Evolutionary conservation across 2,329 filamentous ascomycete species (phyloP).

Genomic region (Fusarium scirpi): DNA sequence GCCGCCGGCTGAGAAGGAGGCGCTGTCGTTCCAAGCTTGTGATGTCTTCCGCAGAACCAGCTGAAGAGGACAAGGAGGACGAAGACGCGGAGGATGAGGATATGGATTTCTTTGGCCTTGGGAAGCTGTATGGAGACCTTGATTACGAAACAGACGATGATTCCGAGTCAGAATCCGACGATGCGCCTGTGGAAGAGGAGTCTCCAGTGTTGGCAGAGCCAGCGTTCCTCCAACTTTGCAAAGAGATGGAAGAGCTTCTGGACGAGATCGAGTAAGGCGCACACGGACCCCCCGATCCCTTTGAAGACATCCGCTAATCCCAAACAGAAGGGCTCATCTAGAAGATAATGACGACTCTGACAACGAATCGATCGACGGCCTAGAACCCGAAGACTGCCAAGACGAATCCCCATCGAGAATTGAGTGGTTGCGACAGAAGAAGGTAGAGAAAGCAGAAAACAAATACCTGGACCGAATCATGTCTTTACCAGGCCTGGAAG

Average conservation of each 20-base stretch:
- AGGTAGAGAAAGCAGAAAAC: slow-evolving; percentile 62
- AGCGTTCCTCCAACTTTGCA: slow-evolving; percentile 46
- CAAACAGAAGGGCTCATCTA: slow-evolving; percentile 29
- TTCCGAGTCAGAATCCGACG: slow-evolving; percentile 38
- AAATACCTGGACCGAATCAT: slow-evolving; percentile 70
- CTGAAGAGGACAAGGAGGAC: slow-evolving; percentile 21
- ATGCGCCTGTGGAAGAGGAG: slow-evolving; percentile 34
- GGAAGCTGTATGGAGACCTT: slow-evolving; percentile 43
- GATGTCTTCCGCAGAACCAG: slow-evolving; percentile 19
- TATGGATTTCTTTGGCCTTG: slow-evolving; percentile 38
- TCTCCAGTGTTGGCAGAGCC: slow-evolving; percentile 44
- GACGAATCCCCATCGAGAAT: slow-evolving; percentile 57
- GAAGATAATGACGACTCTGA: slow-evolving; percentile 41
- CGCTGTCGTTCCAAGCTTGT: slow-evolving; percentile 34
- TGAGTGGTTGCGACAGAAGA: slow-evolving; percentile 56
- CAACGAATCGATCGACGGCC: slow-evolving; percentile 47
- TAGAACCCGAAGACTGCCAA: slow-evolving; percentile 48
- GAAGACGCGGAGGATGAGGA: slow-evolving; percentile 29
- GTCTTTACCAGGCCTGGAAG: slow-evolving; percentile 71
- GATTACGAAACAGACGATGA: slow-evolving; percentile 39
- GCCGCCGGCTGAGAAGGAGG: slow-evolving; percentile 36
- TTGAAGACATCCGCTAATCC: slow-evolving; percentile 9
- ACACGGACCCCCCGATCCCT: neutral
- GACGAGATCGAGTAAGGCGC: slow-evolving; percentile 48
- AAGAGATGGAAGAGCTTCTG: slow-evolving; percentile 46